Evolutionary conservation across 306 rosid species (phyloP).

Genomic region (Medicago lupulina): DNA sequence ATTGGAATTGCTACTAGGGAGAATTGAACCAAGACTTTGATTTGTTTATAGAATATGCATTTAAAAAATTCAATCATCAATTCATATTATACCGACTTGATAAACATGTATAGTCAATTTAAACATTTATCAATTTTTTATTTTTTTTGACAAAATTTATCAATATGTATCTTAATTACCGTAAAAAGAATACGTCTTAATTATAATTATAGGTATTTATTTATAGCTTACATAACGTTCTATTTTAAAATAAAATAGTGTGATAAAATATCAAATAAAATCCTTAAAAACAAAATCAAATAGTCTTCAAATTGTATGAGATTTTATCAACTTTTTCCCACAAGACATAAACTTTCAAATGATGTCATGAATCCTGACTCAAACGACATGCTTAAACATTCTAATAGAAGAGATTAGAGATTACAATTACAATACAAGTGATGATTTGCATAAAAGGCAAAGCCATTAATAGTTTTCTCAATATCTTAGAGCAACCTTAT

Average conservation of each 20-base stretch:
- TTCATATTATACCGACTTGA: no score
- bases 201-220: no score
- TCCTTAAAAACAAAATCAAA: not conserved
- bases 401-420: slow-evolving; percentile 23
- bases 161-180: no score
- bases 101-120: not conserved
- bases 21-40: no score
- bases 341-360: not conserved
- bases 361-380: not conserved
- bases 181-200: no score
- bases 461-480: slow-evolving; percentile 49
- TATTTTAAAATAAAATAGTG: not conserved
- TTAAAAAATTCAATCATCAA: no score
- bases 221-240: not conserved
- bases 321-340: not conserved
- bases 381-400: slow-evolving; percentile 41
- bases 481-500: slow-evolving; percentile 57
- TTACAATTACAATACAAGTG: slow-evolving; percentile 28
- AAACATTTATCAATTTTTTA: no score
- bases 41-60: no score
- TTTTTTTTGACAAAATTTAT: no score
- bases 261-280: not conserved
- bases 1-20: no score
- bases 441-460: slow-evolving; percentile 41
- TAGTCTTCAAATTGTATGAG: not conserved